Base-by-base conservation (phyloP, 2,329 filamentous ascomycete species). In the Aureobasidium sp. region DNA sequence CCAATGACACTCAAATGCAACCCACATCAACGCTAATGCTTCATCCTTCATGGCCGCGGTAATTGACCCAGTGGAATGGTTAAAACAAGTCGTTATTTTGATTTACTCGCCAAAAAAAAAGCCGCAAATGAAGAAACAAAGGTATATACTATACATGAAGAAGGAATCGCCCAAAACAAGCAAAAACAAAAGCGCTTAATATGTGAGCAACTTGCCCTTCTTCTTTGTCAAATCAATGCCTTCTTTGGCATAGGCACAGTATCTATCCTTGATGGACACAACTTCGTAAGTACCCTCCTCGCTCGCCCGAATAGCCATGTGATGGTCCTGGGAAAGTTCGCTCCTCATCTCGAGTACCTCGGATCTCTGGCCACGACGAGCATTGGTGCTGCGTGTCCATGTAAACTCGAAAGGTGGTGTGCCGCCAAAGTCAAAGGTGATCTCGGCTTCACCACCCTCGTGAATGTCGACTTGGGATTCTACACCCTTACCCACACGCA, bases 271-370 rank as follows among this genome's bases (percentile, higher is more conserved):
- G 76, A 99, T 96, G 12, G 90, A 88, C 34, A 97, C 90, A 20
- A 99, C 93, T 77, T 99, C 94, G 72, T 99, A 99, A 67, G 91
- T 96, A 55, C 94, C 94, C 80, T 97, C 94, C 72, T 96, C 90
- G 68, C 88, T 91, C 29, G 92, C 91, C 69, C 87, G 87, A 68
- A 97, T 84, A 29, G 85, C 84, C 81, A 96, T 92, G 70, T 79
- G 87, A 73, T 90, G 84, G 70, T 95, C 90, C 65, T 92, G 84
- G 53, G 89, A 93, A 20, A 89, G 81, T 68, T 97, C 92, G 67
- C 94, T 91, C 68, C 90, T 85, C 66, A 95, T 97, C 77, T 99
- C 95, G 20, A 99, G 81, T 37, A 99, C 84, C 69, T 87, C 82
- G 41, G 87, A 85, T 71, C 86, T 89, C 74, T 91, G 89, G 1